phyloP scores from a whole-genome alignment of 345 rosid species.

The Brassica rapa region DNA sequence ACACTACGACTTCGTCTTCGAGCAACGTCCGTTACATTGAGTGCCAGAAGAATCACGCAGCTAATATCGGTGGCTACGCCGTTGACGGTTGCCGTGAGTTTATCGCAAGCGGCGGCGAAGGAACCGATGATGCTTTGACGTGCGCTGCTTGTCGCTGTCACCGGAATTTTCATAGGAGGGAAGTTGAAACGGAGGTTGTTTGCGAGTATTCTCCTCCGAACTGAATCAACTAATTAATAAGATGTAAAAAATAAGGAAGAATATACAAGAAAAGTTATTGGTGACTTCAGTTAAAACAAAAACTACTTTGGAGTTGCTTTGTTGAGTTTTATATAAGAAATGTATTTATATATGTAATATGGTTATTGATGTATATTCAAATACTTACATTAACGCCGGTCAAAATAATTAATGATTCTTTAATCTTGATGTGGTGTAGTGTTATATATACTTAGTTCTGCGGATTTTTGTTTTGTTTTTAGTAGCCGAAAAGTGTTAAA shows the following conservation, averaged over 20 bases:
- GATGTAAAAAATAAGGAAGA: neutral
- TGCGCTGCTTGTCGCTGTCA: constrained; percentile 88
- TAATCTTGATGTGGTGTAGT: constrained; percentile 10
- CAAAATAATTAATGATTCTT: constrained; percentile 11
- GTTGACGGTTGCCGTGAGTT: constrained; percentile 87
- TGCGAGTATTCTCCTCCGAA: constrained; percentile 60
- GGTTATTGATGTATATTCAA: constrained; percentile 25
- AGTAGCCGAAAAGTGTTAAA: neutral
- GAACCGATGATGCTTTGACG: constrained; percentile 50
- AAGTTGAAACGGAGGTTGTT: constrained; percentile 64
- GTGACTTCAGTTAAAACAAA: neutral
- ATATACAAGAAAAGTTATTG: neutral
- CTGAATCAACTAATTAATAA: neutral
- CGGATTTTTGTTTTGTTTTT: neutral
- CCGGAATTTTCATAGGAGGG: constrained; percentile 66
- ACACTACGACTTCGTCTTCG: constrained; percentile 52
- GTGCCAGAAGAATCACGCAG: constrained; percentile 85
- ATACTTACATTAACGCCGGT: constrained; percentile 29
- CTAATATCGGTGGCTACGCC: constrained; percentile 64
- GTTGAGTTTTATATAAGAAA: constrained; percentile 2
- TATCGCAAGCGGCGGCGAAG: constrained; percentile 67
- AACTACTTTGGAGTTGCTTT: neutral
- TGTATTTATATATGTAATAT: constrained; percentile 2
- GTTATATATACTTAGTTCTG: neutral
- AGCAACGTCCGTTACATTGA: constrained; percentile 64